Base-by-base conservation (phyloP, 169 alveolate genomes). In the Plasmodium berghei region DNA sequence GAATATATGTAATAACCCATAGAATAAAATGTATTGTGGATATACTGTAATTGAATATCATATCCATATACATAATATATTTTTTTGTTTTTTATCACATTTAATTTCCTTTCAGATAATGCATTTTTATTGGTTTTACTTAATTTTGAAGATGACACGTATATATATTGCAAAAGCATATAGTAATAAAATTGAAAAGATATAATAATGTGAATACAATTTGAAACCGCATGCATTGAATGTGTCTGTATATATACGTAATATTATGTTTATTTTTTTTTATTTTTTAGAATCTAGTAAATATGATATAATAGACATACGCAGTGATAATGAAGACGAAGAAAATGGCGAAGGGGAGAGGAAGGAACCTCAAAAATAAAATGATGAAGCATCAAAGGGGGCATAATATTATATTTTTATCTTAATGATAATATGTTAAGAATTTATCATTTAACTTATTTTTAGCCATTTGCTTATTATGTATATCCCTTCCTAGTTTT, bases 71-170 rank as follows among this genome's bases (percentile, higher is more conserved):
- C 42, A 34, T 34, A 52, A 52, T 8, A n/a, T 66, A 8, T 5
- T 40, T 66, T 66, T 42, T 49, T 52, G 16, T 49, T 18, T 2
- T 70, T 48, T 22, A 8, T 69, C 24, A 48, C 28, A 26, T 59
- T 24, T 80, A 42, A 10, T 59, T 59, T 24, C 46, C 24, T 59
- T 70, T 24, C 59, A 80, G 90, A 5, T 22, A n/a, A 66, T 80
- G 90, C 90, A 80, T 26, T 49, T 49, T 54, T 80, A 80, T 52
- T 80, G 90, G 90, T 80, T 80, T 67, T 80, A 12, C 73, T 59
- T 80, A 24, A 80, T 67, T 58, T 28, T 80, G 66, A 80, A 54
- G 72, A 80, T 80, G 90, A 80, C 77, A 55, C 83, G 83, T 5
- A 9, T 67, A 34, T 80, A 55, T 80, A 80, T 80, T 14, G 48